Base-by-base conservation (phyloP, 1,284 basidiomycete species). In the Inonotus hispidus region DNA sequence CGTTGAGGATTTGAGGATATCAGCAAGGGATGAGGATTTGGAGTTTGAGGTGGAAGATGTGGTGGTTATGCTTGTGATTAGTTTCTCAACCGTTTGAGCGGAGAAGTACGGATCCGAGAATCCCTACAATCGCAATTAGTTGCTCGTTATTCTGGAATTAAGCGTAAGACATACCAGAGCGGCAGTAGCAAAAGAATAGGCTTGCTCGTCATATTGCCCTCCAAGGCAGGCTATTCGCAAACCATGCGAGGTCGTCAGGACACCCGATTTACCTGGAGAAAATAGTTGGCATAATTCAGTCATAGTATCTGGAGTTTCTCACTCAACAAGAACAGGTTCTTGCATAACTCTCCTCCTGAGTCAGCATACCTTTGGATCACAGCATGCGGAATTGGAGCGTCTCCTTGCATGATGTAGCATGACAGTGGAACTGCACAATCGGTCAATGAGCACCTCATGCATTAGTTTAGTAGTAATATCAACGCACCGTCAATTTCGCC, bases 351-450 rank as follows among this genome's bases (percentile, higher is more conserved):
- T 25, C 92, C 90, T 1, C 87, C 85, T 0, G 86, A 88, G 66
- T 83, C 81, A 16, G 83, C 79, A 66, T 92, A 87, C 69, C 84
- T 88, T 65, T 87, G 84, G 62, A 90, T 81, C 5, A 96, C 85
- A 37, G 76, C 72, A 37, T 80, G 75, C 1, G 95, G 93, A 19
- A 97, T 74, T 1, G 85, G 82, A 65, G 85, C 76, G 62, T 84
- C 83, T 27, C 93, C 95, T 72, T 93, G 85, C 81, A 93, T 94
- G 65, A 98, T 87, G 75, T 98, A 98, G 61, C 93, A 95, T 65
- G 92, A 88, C 23, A 97, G 76, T 4, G 96, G 93, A 39, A 88
- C 92, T 90, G 69, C 4, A 55, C 62, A 37, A 27, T 29, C 23
- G 25, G 19, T 52, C 8, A 2, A 37, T 52, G 25, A 52, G 50